Conservation (phyloP, 345 rosid genomes). For the Trapa bicornis region DNA sequence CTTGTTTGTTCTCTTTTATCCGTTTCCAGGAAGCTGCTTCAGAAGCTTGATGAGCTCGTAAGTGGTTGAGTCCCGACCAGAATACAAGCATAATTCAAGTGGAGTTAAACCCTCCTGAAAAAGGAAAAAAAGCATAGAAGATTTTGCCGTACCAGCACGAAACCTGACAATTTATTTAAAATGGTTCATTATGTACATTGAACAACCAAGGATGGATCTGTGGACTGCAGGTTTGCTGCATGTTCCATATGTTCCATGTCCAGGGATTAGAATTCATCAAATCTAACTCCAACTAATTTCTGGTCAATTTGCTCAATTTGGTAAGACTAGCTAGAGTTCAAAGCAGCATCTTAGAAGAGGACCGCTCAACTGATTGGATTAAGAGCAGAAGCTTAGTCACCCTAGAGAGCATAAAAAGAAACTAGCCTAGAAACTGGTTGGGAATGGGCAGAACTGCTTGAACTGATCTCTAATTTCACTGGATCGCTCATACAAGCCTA, state of each 20-base stretch:
- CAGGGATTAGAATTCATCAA: not conserved
- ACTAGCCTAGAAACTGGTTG: not conserved
- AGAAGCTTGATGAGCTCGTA: slow-evolving; percentile 62
- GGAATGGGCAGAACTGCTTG: not conserved
- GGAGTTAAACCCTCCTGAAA: slow-evolving; percentile 77
- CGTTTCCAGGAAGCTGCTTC: slow-evolving; percentile 39
- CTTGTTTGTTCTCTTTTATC: not conserved
- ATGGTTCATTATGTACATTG: too few species aligned
- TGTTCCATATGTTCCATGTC: not conserved
- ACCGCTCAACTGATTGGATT: not conserved
- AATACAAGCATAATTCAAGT: slow-evolving; percentile 64
- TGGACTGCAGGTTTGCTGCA: too few species aligned
- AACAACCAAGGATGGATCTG: too few species aligned
- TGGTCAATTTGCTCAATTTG: not conserved
- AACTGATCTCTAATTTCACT: not conserved
- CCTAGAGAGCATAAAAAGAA: not conserved
- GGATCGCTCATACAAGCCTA: not conserved
- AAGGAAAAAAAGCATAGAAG: not conserved
- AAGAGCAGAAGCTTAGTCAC: not conserved
- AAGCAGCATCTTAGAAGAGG: not conserved
- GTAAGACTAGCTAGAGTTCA: not conserved
- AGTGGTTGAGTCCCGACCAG: slow-evolving; percentile 48
- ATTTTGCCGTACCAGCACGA: not conserved
- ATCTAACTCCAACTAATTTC: not conserved
- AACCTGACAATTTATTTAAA: too few species aligned